These are phyloP conservation scores for Calocera cornea DNA, from an alignment of 768 basidiomycete genomes.

Conservation along the genomic window DNA sequence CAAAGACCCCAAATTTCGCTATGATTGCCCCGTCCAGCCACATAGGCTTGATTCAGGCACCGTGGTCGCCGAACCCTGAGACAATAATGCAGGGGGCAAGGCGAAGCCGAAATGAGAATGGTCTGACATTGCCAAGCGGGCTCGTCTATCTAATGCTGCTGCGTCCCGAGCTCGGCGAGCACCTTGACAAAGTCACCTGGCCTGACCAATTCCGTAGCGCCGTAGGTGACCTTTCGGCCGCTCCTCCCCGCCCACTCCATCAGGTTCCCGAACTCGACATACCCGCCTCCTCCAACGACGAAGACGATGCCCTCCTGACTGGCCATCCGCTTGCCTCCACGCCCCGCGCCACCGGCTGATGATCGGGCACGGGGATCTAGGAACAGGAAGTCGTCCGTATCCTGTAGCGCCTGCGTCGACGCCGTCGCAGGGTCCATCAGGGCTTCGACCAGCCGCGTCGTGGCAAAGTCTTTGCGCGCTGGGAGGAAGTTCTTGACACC, in stretches of 20 bases:
- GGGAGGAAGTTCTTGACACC: slow-evolving; percentile 98
- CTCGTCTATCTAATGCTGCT: neutral
- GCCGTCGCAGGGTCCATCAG: slow-evolving; percentile 95
- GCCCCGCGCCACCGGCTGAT: slow-evolving; percentile 30
- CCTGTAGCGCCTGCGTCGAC: slow-evolving; percentile 84
- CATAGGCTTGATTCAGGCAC: neutral
- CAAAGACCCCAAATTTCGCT: too few relatives aligned
- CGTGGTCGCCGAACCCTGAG: neutral
- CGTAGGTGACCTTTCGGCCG: slow-evolving; percentile 81
- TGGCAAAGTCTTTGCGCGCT: slow-evolving; percentile 80
- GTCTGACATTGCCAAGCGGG: neutral
- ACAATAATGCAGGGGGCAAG: neutral
- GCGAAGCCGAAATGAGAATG: neutral
- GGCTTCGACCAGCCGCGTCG: slow-evolving; percentile 87
- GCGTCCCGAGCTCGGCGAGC: slow-evolving; percentile 34
- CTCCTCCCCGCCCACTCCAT: slow-evolving; percentile 80
- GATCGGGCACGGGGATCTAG: slow-evolving; percentile 81
- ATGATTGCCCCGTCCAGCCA: neutral
- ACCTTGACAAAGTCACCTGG: slow-evolving; percentile 71
- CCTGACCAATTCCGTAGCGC: slow-evolving; percentile 87
- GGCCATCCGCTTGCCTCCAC: slow-evolving; percentile 45
- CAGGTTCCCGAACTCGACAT: slow-evolving; percentile 94
- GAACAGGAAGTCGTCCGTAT: slow-evolving; percentile 91
- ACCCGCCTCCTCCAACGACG: slow-evolving; percentile 89
- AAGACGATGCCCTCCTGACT: slow-evolving; percentile 86